A percentile compares a stretch with the other conserved stretches of the same genome.
These are phyloP conservation scores for Populus hybrid DNA, from an alignment of 441 rosid species.

Conservation along the genomic window DNA sequence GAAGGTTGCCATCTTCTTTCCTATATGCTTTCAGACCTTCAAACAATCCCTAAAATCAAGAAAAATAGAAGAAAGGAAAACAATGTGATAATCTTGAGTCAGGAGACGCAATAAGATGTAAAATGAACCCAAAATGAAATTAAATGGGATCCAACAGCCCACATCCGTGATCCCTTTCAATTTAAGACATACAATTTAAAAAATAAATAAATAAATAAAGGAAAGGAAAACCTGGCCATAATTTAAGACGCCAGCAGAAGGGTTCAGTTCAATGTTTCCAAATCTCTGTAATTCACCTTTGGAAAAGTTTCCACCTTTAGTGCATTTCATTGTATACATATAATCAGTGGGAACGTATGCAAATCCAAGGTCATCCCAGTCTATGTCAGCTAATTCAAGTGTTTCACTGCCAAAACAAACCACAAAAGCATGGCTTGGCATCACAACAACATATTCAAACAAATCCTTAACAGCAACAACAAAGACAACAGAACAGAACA, in stretches of 20 bases:
- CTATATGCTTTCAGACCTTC: slow-evolving; percentile 54
- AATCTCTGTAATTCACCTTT: slow-evolving; percentile 67
- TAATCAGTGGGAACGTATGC: slow-evolving; percentile 70
- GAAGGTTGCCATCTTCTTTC: slow-evolving; percentile 37
- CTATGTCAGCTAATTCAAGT: slow-evolving; percentile 55
- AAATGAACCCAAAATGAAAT: too few species aligned
- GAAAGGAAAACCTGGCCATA: slow-evolving; percentile 76
- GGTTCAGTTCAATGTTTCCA: slow-evolving; percentile 86
- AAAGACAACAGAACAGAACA: neutral
- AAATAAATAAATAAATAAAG: neutral
- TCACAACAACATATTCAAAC: slow-evolving; percentile 9
- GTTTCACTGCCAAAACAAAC: slow-evolving; percentile 30
- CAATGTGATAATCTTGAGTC: too few species aligned
- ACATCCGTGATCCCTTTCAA: neutral
- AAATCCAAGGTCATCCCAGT: slow-evolving; percentile 88
- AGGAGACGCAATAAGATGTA: neutral
- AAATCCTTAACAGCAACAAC: neutral
- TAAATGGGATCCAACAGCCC: neutral
- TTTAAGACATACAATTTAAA: neutral
- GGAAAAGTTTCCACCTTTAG: slow-evolving; percentile 49
- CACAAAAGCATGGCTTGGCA: neutral
- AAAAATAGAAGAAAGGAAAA: neutral
- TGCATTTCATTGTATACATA: slow-evolving; percentile 74
- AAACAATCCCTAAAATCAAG: slow-evolving; percentile 38
- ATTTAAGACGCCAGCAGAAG: slow-evolving; percentile 84